A percentile compares a stretch with the other conserved stretches of the same genome.
Evolutionary conservation across 768 basidiomycete species (phyloP).

Genomic region (Lentinus tigrinus): DNA sequence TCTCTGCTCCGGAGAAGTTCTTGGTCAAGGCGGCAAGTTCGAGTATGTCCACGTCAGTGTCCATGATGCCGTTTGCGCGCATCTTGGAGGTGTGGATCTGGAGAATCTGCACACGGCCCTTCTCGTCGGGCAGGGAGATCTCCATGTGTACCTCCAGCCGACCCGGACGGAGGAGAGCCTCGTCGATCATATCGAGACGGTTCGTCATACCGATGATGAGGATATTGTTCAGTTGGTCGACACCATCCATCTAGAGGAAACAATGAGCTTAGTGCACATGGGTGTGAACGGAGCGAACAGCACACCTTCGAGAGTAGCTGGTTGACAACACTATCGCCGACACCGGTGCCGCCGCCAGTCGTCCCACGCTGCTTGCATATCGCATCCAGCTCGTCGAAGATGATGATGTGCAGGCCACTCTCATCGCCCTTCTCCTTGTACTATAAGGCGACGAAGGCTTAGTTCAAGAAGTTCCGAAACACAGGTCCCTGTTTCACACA

Average conservation of each 20-base stretch:
- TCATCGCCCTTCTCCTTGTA: slow-evolving; percentile 98
- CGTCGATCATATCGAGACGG: slow-evolving; percentile 97
- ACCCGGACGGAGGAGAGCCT: slow-evolving; percentile 93
- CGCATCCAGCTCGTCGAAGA: slow-evolving; percentile 98
- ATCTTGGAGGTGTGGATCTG: slow-evolving; percentile 95
- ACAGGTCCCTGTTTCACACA: slow-evolving; percentile 20
- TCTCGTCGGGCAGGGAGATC: slow-evolving; percentile 94
- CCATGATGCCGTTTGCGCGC: slow-evolving; percentile 90
- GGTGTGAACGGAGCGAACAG: too few relatives aligned
- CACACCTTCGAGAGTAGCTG: slow-evolving; percentile 96
- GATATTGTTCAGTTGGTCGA: slow-evolving; percentile 98
- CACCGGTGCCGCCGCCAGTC: slow-evolving; percentile 87
- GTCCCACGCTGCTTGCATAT: slow-evolving; percentile 99
- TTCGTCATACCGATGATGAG: slow-evolving; percentile 99
- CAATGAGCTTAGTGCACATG: neutral
- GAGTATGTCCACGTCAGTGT: slow-evolving; percentile 72
- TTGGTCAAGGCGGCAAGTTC: slow-evolving; percentile 87
- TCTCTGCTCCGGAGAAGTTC: slow-evolving; percentile 98
- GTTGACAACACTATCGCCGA: slow-evolving; percentile 98
- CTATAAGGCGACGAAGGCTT: slow-evolving; percentile 40
- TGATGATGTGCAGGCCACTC: slow-evolving; percentile 97
- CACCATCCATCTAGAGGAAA: slow-evolving; percentile 87
- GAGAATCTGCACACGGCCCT: slow-evolving; percentile 90
- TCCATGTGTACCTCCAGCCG: slow-evolving; percentile 99
- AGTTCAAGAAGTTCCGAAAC: too few relatives aligned